Evolutionary conservation across 345 rosid genomes (phyloP).

Genomic region (Salix exigua): DNA sequence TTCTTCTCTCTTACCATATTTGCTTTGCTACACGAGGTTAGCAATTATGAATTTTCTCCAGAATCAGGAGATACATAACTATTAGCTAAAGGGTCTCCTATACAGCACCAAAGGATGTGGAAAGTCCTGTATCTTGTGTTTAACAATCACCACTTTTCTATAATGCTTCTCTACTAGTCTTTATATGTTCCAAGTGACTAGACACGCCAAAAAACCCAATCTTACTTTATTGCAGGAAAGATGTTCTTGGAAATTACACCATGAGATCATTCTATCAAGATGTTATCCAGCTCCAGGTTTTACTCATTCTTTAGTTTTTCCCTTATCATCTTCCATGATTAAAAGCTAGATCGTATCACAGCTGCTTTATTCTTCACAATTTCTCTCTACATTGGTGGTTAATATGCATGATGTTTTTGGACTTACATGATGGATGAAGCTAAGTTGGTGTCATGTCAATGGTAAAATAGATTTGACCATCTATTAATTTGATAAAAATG

Average conservation of each 20-base stretch:
- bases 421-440: background rate
- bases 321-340: background rate
- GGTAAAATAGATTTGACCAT: background rate
- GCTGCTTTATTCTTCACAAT: background rate
- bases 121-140: background rate
- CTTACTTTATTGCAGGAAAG: conserved; percentile 54
- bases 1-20: background rate
- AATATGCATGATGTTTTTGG: background rate
- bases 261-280: conserved; percentile 65
- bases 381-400: background rate
- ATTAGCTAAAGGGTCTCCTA: background rate
- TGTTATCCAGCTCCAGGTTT: conserved; percentile 69
- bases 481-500: too few relatives aligned
- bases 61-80: background rate
- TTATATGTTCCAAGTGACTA: background rate
- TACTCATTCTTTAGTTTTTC: conserved; percentile 2
- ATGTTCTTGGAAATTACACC: conserved; percentile 52
- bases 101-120: background rate
- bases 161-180: background rate
- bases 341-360: conserved; percentile 1
- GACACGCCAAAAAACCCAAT: background rate
- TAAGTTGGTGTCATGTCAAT: background rate
- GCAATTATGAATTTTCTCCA: background rate
- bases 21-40: background rate
- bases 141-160: background rate